phyloP scores from a whole-genome alignment of 2,329 filamentous ascomycete species.

The Westerdykella ornata region DNA sequence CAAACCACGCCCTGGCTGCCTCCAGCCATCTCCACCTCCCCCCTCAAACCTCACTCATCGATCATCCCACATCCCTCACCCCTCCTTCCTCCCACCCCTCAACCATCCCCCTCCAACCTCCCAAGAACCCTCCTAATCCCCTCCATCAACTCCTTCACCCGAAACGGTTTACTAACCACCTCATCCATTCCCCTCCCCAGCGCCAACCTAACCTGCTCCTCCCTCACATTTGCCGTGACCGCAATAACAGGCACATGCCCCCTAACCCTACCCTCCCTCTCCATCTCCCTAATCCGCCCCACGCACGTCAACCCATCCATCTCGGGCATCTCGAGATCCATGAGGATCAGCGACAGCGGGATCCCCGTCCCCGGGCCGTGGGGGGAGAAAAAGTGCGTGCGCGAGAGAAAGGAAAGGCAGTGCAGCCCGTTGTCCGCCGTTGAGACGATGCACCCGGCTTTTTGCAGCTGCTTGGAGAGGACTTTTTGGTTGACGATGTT shows the following conservation, averaged over 20 bases:
- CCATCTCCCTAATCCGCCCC: slow-evolving; percentile 28
- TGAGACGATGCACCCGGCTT: slow-evolving; percentile 22
- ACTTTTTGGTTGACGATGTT: slow-evolving; percentile 36
- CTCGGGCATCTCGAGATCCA: slow-evolving; percentile 37
- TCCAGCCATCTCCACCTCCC: too few relatives aligned
- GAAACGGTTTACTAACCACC: slow-evolving; percentile 33
- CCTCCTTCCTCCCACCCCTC: too few relatives aligned
- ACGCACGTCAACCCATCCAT: slow-evolving; percentile 36
- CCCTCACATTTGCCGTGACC: slow-evolving; percentile 33
- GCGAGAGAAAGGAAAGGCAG: slow-evolving; percentile 21
- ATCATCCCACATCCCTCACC: too few relatives aligned
- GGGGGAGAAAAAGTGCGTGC: slow-evolving; percentile 11
- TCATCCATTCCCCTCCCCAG: slow-evolving; percentile 32
- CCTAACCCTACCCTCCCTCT: slow-evolving; percentile 11
- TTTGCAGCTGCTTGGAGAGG: slow-evolving; percentile 27
- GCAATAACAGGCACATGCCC: slow-evolving; percentile 32
- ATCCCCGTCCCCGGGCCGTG: slow-evolving; percentile 3
- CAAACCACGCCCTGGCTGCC: too few relatives aligned
- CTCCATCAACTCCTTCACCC: slow-evolving; percentile 25
- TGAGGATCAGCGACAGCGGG: slow-evolving; percentile 28
- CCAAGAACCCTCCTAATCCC: slow-evolving; percentile 20
- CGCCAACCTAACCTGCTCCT: slow-evolving; percentile 28
- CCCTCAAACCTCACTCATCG: too few relatives aligned
- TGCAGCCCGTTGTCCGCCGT: slow-evolving; percentile 32
- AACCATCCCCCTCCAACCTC: slow-evolving; percentile 5